Base-by-base conservation (phyloP, 352 stramenopile genomes). In the Phytophthora fragariae region DNA sequence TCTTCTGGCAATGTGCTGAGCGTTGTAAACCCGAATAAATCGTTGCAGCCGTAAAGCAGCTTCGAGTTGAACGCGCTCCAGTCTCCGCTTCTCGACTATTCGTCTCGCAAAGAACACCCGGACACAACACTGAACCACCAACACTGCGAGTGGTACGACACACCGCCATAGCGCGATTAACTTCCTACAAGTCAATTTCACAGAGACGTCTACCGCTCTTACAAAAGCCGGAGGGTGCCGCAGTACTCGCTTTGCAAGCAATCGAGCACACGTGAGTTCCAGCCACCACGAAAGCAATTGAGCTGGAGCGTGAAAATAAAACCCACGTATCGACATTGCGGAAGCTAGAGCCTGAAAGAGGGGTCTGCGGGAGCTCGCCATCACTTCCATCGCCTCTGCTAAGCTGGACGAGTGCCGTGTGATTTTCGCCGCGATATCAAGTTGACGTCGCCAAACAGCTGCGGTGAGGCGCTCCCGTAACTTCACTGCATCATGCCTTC, bases 1-100 rank as follows among this genome's bases (percentile, higher is more conserved):
- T 29, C 67, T 72, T 47, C 27, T 49, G 5, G 76, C 68, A 1
- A 79, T 54, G 17, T 80, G 70, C 15, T 65, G 58, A 1, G 82
- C 81, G 17, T 80, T 59, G 17, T 75, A 81, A 24, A 85, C 80
- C 19, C 85, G 81, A 29, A 90, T 77, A 65, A 89, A 83, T 15
- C 70, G 59, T 47, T 92, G 85, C 6, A 92, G 50, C 1, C 56
- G 67, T 17, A 78, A 31, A 9, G 75, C 65, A 17, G 83, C 76
- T 41, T 70, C 46, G 8, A 61, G 47, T 12, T 61, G 68, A 50
- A 68, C 52, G 31, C 71, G 66, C 3, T 77, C 52, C 1, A 63
- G n/a, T 5, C 75, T 75, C 21, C 79, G 56, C 7, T 64, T 64
- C n/a, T 35, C 62, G 21, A 81, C 77, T 19, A 63, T 24, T 49